A percentile compares a stretch with the other conserved stretches of the same genome.
These are phyloP conservation scores for Lycium ferocissimum DNA, from an alignment of 257 asterid species.

Conservation along the genomic window DNA sequence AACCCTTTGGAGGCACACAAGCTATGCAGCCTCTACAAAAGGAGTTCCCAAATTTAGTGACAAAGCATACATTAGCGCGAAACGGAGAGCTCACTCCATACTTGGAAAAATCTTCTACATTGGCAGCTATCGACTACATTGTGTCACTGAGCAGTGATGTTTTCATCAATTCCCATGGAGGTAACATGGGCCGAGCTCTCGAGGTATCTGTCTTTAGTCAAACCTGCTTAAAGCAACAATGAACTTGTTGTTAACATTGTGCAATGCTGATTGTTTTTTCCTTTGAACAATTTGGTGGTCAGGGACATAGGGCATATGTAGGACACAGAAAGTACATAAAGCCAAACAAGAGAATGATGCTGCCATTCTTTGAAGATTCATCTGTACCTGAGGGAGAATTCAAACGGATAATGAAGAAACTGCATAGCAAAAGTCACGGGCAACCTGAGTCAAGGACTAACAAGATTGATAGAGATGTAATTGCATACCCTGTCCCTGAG, in stretches of 20 bases:
- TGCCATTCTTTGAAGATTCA: slow-evolving; percentile 51
- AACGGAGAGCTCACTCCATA: slow-evolving; percentile 66
- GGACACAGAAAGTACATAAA: slow-evolving; percentile 65
- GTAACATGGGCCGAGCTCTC: slow-evolving; percentile 73
- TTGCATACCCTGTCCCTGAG: slow-evolving; percentile 75
- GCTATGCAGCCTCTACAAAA: slow-evolving; percentile 53
- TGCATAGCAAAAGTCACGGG: slow-evolving; percentile 62
- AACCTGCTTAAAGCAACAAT: background rate
- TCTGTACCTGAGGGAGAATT: slow-evolving; percentile 52
- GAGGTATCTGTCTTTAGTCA: slow-evolving; percentile 42
- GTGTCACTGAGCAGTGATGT: slow-evolving; percentile 68
- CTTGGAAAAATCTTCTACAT: slow-evolving; percentile 50
- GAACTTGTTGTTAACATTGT: background rate
- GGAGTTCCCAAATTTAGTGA: slow-evolving; percentile 60
- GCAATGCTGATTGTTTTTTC: background rate
- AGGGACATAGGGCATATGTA: slow-evolving; percentile 73
- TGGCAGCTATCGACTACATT: slow-evolving; percentile 71
- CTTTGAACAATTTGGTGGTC: background rate
- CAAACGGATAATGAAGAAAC: slow-evolving; percentile 43
- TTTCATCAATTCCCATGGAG: slow-evolving; percentile 68
- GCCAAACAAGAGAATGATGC: slow-evolving; percentile 71
- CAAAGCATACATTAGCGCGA: slow-evolving; percentile 50
- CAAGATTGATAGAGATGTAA: slow-evolving; percentile 59
- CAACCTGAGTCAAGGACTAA: slow-evolving; percentile 53
- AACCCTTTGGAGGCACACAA: slow-evolving; percentile 59